Conservation (phyloP, 371 early-diverging fungal genomes). For the Phascolomyces articulosus region DNA sequence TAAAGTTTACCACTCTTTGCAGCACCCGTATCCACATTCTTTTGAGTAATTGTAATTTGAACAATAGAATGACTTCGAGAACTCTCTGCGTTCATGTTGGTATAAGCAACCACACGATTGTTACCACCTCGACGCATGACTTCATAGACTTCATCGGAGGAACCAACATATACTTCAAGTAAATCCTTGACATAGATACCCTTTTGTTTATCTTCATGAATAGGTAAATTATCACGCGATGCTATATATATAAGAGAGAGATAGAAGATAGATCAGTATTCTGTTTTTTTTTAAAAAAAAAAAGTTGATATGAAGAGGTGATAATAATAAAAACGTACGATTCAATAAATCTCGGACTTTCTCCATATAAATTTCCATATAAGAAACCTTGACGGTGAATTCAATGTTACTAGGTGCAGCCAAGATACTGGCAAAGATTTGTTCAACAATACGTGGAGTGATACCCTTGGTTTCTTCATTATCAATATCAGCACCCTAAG, state of each 20-base stretch:
- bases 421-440: conserved; percentile 86
- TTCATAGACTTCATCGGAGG: conserved; percentile 93
- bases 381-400: conserved; percentile 94
- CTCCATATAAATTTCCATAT: conserved; percentile 99
- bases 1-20: conserved; percentile 90
- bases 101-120: conserved; percentile 90
- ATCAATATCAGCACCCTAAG: conserved; percentile 91
- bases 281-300: no score
- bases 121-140: conserved; percentile 91
- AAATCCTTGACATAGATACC: conserved; percentile 97
- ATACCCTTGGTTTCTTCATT: conserved; percentile 90
- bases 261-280: no score
- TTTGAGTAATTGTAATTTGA: conserved; percentile 92
- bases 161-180: conserved; percentile 91
- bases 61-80: conserved; percentile 98
- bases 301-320: no score
- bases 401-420: conserved; percentile 87
- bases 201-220: conserved; percentile 92
- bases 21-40: conserved; percentile 89
- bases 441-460: conserved; percentile 92
- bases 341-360: conserved; percentile 95
- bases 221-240: conserved; percentile 85
- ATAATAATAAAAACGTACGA: conserved; percentile 52
- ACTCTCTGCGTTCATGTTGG: conserved; percentile 98
- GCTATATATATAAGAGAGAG: conserved; percentile 46